Conservation (phyloP, 2,329 filamentous ascomycete species). For the Aspergillus tanneri region DNA sequence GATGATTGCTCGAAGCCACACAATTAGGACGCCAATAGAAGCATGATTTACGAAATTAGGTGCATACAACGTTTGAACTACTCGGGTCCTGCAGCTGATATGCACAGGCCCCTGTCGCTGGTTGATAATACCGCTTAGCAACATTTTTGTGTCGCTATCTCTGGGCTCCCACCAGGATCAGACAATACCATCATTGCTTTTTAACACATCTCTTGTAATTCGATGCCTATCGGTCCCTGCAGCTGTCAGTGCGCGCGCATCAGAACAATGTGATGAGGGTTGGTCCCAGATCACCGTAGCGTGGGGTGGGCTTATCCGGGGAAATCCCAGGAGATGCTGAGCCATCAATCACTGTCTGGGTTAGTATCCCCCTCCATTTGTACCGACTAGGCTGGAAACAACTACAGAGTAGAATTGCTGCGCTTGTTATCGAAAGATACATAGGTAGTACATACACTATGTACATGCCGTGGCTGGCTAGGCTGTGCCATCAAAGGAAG, state of each 20-base stretch:
- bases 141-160: slow-evolving; percentile 23
- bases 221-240: background rate
- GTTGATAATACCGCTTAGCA: slow-evolving; percentile 31
- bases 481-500: too few relatives aligned
- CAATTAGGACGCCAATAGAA: slow-evolving; percentile 13
- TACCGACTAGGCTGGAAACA: background rate
- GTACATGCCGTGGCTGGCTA: too few relatives aligned
- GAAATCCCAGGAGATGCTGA: slow-evolving; percentile 8
- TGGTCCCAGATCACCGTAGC: slow-evolving; percentile 17
- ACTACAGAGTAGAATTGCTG: too few relatives aligned
- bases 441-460: too few relatives aligned
- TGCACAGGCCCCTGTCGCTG: slow-evolving; percentile 19
- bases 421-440: too few relatives aligned
- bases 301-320: slow-evolving; percentile 25
- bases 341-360: background rate
- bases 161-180: background rate
- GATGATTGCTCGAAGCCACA: background rate
- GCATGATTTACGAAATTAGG: slow-evolving; percentile 11
- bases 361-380: too few relatives aligned
- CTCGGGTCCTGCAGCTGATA: slow-evolving; percentile 30
- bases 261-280: background rate
- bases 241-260: too few relatives aligned
- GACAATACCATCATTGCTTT: slow-evolving; percentile 7
- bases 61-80: slow-evolving; percentile 17
- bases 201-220: background rate